Evolutionary conservation across 1,139 yeast genomes (phyloP), one percentile per base, ranked within the genome.

Genomic region (Arxiozyma heterogenica): DNA sequence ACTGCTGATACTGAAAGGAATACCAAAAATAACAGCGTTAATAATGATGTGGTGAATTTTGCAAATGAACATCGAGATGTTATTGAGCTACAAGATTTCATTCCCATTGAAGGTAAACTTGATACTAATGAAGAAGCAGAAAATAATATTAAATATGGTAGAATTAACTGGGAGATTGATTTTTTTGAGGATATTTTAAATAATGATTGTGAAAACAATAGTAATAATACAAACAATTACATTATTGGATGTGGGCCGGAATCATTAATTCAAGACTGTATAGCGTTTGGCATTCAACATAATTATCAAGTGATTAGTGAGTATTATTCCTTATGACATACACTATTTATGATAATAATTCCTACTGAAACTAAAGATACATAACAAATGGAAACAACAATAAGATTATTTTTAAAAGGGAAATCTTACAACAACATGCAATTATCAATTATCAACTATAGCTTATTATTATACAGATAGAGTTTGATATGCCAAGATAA

Each of bases 171-270:
- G 54, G 42, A 27, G 9, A 39, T 43, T 5, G 57, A 55, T 51
- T 27, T 55, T 51, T 27, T 55, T 20, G 20, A n/a, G 4, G 54
- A 50, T 1, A 39, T 54, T 11, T 30, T 20, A 15, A n/a, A 15
- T 17, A 27, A 18, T 25, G 25, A 50, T 11, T 49, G 27, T 21
- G 27, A n/a, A 23, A 43, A 25, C 38, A 12, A n/a, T 47, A 22
- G 15, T 23, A 47, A 8, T 20, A 39, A 39, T 39, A 18, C 12
- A 22, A 41, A 47, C 20, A 49, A 42, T 30, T 55, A 58, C 52
- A 30, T 58, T 49, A 44, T 57, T 38, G 54, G 56, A 49, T 58
- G 61, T 48, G 61, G 61, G 6, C 59, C 61, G 9, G 34, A 51
- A 18, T 20, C 43, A 9, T 41, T 58, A 25, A 30, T 56, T 7